A percentile compares a stretch with the other conserved stretches of the same genome.
Conservation (phyloP, 768 basidiomycete genomes). For the Leccinum ochraceum region DNA sequence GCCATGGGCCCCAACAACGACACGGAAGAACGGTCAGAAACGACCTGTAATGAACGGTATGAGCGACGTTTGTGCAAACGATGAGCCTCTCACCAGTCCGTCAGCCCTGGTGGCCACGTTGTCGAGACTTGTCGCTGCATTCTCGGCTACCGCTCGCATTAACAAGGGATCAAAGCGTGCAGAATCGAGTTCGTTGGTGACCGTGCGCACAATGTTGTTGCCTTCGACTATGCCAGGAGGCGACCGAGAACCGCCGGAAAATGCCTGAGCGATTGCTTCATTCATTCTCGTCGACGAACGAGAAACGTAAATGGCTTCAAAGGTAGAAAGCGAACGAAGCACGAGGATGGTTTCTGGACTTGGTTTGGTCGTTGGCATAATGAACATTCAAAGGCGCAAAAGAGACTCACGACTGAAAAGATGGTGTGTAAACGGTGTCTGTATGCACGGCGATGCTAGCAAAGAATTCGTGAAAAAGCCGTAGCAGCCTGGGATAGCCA, state of each 20-base stretch:
- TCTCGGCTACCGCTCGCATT: constrained; percentile 76
- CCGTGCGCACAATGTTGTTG: constrained; percentile 67
- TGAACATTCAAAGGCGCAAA: constrained; percentile 1
- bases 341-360: constrained; percentile 93
- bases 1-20: constrained; percentile 75
- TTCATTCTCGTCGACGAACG: constrained; percentile 82
- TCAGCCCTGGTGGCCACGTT: constrained; percentile 65
- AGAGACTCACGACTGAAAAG: constrained; percentile 72
- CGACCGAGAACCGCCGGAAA: constrained; percentile 66
- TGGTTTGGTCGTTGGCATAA: constrained; percentile 2
- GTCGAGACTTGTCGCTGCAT: constrained; percentile 69
- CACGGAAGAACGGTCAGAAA: constrained; percentile 71
- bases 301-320: constrained; percentile 88
- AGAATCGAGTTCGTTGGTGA: constrained; percentile 77
- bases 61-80: not conserved
- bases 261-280: constrained; percentile 75
- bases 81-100: constrained; percentile 52
- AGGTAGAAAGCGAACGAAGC: constrained; percentile 76
- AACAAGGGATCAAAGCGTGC: constrained; percentile 74
- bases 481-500: constrained; percentile 83
- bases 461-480: constrained; percentile 97
- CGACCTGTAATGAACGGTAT: constrained; percentile 45
- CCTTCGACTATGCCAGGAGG: constrained; percentile 81
- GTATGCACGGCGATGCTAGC: constrained; percentile 94
- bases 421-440: constrained; percentile 85